phyloP scores from a whole-genome alignment of 2,329 filamentous ascomycete genomes.

The Tolypocladium amazonense region DNA sequence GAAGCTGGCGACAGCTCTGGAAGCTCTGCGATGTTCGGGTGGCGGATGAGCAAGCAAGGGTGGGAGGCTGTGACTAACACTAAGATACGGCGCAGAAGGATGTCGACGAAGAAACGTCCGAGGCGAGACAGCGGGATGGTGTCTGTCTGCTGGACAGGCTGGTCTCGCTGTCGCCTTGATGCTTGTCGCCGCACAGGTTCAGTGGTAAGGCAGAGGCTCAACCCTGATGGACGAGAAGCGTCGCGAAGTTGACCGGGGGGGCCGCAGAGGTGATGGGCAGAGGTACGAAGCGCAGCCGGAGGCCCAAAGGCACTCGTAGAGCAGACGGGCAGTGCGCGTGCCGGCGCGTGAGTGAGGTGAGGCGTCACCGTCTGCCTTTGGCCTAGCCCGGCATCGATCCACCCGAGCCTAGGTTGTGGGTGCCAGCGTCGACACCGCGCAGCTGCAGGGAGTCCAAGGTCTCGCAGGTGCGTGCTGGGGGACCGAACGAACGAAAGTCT shows the following conservation, averaged over 20 bases:
- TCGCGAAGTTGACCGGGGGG: background rate
- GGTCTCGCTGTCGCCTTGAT: background rate
- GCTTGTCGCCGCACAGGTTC: background rate
- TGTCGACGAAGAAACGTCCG: background rate
- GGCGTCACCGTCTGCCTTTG: constrained; percentile 1
- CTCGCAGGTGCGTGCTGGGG: background rate
- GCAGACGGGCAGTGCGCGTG: background rate
- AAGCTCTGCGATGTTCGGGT: constrained; percentile 3
- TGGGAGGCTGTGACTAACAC: constrained; percentile 5
- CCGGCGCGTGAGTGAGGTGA: background rate
- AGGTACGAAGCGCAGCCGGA: background rate
- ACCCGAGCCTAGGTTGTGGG: background rate
- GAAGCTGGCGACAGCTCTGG: background rate
- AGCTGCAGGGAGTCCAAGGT: background rate
- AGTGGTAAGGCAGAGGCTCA: background rate
- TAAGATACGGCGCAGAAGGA: background rate
- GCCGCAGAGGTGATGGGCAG: background rate
- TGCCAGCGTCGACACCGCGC: background rate
- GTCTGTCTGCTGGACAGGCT: background rate
- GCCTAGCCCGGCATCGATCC: background rate
- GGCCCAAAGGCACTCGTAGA: background rate
- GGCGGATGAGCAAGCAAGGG: background rate
- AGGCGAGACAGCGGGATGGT: background rate
- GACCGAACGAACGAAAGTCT: background rate
- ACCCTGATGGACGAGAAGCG: constrained; percentile 1